Evolutionary conservation across 2,329 filamentous ascomycete species (phyloP).

Genomic region (Neurospora crassa): DNA sequence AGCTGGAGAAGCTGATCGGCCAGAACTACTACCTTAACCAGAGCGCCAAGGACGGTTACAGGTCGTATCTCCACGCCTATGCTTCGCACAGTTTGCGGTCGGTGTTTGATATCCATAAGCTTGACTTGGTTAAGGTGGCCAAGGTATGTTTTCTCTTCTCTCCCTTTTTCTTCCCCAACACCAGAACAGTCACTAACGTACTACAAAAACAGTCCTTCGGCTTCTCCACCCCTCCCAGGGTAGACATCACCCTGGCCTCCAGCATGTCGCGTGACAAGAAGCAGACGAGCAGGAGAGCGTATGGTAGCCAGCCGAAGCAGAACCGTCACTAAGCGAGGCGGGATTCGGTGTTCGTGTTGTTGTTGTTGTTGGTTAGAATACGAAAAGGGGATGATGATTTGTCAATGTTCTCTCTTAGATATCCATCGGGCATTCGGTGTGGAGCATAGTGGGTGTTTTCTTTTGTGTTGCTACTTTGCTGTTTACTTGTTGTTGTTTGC

Average conservation of each 20-base stretch:
- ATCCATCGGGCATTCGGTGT: neutral
- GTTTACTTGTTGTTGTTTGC: slow-evolving; percentile 4
- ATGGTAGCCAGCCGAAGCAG: slow-evolving; percentile 56
- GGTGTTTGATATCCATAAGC: slow-evolving; percentile 76
- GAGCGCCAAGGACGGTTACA: slow-evolving; percentile 67
- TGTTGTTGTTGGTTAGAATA: neutral
- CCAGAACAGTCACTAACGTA: slow-evolving; percentile 6
- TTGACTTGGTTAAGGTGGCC: slow-evolving; percentile 75
- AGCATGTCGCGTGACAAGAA: slow-evolving; percentile 69
- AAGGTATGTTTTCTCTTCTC: slow-evolving; percentile 42
- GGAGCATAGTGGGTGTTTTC: neutral
- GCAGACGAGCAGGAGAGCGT: slow-evolving; percentile 52
- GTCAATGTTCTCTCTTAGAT: neutral
- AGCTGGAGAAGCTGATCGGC: slow-evolving; percentile 86
- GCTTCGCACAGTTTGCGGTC: slow-evolving; percentile 73
- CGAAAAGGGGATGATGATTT: neutral
- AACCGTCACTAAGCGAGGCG: slow-evolving; percentile 1
- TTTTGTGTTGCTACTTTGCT: slow-evolving; percentile 1
- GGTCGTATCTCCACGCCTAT: slow-evolving; percentile 90
- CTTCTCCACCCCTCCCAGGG: slow-evolving; percentile 64
- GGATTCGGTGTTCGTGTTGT: neutral
- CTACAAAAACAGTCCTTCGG: slow-evolving; percentile 50
- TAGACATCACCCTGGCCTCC: slow-evolving; percentile 69
- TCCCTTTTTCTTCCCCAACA: no score
- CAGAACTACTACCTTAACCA: slow-evolving; percentile 98